Evolutionary conservation across 2,329 filamentous ascomycete genomes (phyloP).

Genomic region (Macroventuria anomochaeta): DNA sequence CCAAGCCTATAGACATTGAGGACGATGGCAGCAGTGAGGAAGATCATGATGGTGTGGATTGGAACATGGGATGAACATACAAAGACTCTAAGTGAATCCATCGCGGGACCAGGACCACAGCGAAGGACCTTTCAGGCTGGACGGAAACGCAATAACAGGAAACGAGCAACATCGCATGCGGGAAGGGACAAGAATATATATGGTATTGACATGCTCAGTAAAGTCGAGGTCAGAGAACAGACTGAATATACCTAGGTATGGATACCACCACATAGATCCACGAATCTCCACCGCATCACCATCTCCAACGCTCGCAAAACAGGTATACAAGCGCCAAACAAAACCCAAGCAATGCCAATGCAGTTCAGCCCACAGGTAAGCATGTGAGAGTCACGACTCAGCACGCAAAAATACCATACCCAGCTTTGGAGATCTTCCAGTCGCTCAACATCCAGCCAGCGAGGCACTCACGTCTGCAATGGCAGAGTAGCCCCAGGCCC

Average conservation of each 20-base stretch:
- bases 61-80: conserved; percentile 10
- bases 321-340: too few species aligned
- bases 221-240: not conserved
- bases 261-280: not conserved
- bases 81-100: not conserved
- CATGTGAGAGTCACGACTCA: too few species aligned
- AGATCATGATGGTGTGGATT: conserved; percentile 18
- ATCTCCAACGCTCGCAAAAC: not conserved
- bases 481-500: too few species aligned
- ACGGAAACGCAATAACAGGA: not conserved
- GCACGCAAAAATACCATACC: too few species aligned
- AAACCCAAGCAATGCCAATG: too few species aligned
- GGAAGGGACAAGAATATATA: not conserved
- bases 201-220: too few species aligned
- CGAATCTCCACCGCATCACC: not conserved
- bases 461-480: too few species aligned
- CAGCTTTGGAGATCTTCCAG: too few species aligned
- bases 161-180: not conserved
- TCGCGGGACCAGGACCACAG: not conserved
- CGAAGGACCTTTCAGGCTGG: not conserved
- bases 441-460: too few species aligned
- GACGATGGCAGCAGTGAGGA: conserved; percentile 30
- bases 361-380: too few species aligned
- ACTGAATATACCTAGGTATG: too few species aligned
- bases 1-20: conserved; percentile 32